phyloP scores from a whole-genome alignment of 371 early-diverging fungal species.

The Sporodiniella umbellata region DNA sequence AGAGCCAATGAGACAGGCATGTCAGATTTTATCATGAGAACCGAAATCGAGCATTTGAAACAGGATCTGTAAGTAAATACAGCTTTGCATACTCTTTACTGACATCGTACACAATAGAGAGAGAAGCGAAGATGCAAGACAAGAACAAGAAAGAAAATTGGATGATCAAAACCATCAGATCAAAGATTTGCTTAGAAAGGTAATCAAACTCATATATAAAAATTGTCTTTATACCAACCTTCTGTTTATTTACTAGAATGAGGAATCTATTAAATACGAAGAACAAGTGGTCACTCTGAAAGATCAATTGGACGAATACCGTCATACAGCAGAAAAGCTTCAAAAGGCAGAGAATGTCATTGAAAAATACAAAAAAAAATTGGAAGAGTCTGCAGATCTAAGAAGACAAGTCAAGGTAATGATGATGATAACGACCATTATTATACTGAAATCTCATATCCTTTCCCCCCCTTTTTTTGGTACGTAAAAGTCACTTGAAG shows the following conservation, averaged over 20 bases:
- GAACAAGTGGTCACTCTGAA: constrained; percentile 71
- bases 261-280: constrained; percentile 53
- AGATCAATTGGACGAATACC: constrained; percentile 89
- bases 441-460: too few relatives aligned
- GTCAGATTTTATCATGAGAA: constrained; percentile 78
- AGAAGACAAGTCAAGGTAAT: constrained; percentile 71
- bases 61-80: constrained; percentile 65
- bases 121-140: constrained; percentile 73
- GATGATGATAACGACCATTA: not conserved
- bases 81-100: not conserved
- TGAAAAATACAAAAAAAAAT: constrained; percentile 92
- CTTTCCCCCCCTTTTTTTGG: too few relatives aligned
- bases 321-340: constrained; percentile 83
- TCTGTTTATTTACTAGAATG: constrained; percentile 30
- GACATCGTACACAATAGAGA: constrained; percentile 36
- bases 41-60: constrained; percentile 86
- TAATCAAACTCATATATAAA: constrained; percentile 13
- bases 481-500: constrained; percentile 70
- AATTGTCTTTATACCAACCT: not conserved
- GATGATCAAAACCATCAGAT: constrained; percentile 59
- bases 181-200: constrained; percentile 64
- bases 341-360: constrained; percentile 89
- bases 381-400: constrained; percentile 83
- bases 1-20: constrained; percentile 76
- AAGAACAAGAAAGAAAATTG: constrained; percentile 67